Evolutionary conservation across 2,329 filamentous ascomycete species (phyloP), one percentile per base, ranked within the genome.

Genomic region (Simplicillium aogashimaense): DNA sequence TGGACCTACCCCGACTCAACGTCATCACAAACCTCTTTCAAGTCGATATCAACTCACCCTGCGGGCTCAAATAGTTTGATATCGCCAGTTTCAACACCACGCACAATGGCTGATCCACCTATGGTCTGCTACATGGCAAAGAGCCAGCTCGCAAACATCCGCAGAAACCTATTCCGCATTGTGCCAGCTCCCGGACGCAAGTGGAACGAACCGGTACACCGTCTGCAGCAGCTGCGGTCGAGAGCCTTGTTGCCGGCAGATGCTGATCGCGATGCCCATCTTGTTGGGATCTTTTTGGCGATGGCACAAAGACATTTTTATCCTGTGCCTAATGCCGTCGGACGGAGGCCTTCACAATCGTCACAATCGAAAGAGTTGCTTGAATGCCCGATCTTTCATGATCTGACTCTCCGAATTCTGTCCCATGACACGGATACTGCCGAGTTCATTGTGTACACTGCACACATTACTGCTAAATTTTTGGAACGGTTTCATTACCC

Each of bases 281-380:
- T 76, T 29, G 58, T 73, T 5, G 72, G 65, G 15, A 62, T 69
- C 34, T 68, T 78, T 42, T 48, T 79, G 11, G 68, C 70, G 36
- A 72, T 78, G 68, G 75, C 75, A 7, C 75, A 79, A 48, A 61
- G 64, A 8, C 64, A 71, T 36, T 73, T 72, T 42, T 76, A 78
- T 49, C 47, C 45, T 9, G 29, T 33, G 14, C 55, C 53, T 13
- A 28, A 43, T 14, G 34, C 45, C 12, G 46, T 47, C 1, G 43
- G 44, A 9, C 47, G 50, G 18, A 50, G 49, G 39, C 52, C 54
- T 11, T 53, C 55, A 3, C 53, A 51, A 17, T 55, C 54, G 40
- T 54, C 52, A 1, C 35, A 43, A 3, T 45, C 39, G 5, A 42
- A 41, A 29, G 47, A 47, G 11, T 47, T 15, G 15, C 12, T 48